These are phyloP conservation scores for Candolleomyces efflorescens DNA, from an alignment of 768 basidiomycete species.

Conservation along the genomic window DNA sequence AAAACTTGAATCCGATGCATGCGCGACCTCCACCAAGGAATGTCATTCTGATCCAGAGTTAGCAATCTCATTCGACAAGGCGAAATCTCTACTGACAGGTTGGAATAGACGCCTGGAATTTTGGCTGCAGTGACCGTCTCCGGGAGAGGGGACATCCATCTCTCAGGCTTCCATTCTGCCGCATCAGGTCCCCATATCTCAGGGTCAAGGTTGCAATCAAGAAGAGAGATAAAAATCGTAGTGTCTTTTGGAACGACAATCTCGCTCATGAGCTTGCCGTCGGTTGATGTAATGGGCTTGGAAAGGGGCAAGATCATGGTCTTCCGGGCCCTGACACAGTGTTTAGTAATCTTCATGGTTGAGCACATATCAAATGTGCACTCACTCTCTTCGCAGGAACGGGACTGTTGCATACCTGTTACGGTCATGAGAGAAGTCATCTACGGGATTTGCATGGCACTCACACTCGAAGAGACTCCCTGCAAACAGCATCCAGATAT, in stretches of 20 bases:
- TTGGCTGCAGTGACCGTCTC: slow-evolving; percentile 3
- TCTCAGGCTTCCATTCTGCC: slow-evolving; percentile 13
- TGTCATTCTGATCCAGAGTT: slow-evolving; percentile 30
- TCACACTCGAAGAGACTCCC: slow-evolving; percentile 35
- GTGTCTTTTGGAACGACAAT: slow-evolving; percentile 37
- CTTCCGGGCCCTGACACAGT: slow-evolving; percentile 24
- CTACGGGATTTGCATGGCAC: slow-evolving; percentile 4
- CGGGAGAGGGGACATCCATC: slow-evolving; percentile 11
- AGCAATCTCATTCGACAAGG: background rate
- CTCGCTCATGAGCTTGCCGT: slow-evolving; percentile 33
- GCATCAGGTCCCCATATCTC: slow-evolving; percentile 9
- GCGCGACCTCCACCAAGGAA: slow-evolving; percentile 42
- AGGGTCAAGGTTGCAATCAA: slow-evolving; percentile 34
- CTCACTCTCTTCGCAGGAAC: slow-evolving; percentile 12
- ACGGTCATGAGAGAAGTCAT: background rate
- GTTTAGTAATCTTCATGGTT: background rate
- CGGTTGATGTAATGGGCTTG: slow-evolving; percentile 28
- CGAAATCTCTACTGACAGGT: slow-evolving; percentile 3
- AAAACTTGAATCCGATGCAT: slow-evolving; percentile 30
- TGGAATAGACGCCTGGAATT: slow-evolving; percentile 12
- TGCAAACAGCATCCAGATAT: slow-evolving; percentile 19
- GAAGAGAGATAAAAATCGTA: slow-evolving; percentile 31
- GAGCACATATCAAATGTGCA: background rate
- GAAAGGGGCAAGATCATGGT: slow-evolving; percentile 39
- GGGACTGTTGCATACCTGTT: slow-evolving; percentile 17